phyloP scores from a whole-genome alignment of 2,329 filamentous ascomycete genomes.

The Lasiodiplodia gonubiensis region DNA sequence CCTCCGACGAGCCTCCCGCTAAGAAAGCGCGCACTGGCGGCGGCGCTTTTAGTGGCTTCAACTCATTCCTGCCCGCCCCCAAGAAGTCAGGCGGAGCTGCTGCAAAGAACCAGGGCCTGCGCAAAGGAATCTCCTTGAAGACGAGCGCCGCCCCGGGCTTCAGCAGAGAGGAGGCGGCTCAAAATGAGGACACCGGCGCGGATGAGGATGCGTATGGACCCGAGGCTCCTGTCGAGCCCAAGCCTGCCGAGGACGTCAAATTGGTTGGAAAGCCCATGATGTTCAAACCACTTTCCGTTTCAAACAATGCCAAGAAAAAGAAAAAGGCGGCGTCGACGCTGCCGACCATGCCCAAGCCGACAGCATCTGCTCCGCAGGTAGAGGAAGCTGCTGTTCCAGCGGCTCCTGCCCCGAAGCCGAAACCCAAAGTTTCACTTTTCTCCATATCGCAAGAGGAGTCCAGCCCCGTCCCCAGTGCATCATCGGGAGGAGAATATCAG shows the following conservation, averaged over 20 bases:
- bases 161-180: slow-evolving; percentile 60
- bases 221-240: slow-evolving; percentile 32
- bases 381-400: background rate
- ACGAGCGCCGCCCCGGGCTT: slow-evolving; percentile 86
- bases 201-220: slow-evolving; percentile 11
- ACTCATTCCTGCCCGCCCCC: slow-evolving; percentile 83
- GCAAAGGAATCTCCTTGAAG: slow-evolving; percentile 72
- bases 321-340: slow-evolving; percentile 45
- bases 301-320: slow-evolving; percentile 74
- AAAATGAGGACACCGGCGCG: slow-evolving; percentile 43
- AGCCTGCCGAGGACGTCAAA: slow-evolving; percentile 64
- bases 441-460: slow-evolving; percentile 60
- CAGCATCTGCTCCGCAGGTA: background rate
- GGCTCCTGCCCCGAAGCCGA: slow-evolving; percentile 15
- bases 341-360: background rate
- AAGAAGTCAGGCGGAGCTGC: slow-evolving; percentile 59
- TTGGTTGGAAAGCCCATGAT: slow-evolving; percentile 79
- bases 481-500: slow-evolving; percentile 44
- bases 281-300: slow-evolving; percentile 88
- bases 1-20: slow-evolving; percentile 61
- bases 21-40: slow-evolving; percentile 72
- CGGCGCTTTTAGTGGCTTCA: slow-evolving; percentile 79
- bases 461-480: slow-evolving; percentile 33
- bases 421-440: slow-evolving; percentile 73
- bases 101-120: slow-evolving; percentile 47